Conservation (phyloP, 2,329 filamentous ascomycete genomes). For the Tricladium varicosporioides region DNA sequence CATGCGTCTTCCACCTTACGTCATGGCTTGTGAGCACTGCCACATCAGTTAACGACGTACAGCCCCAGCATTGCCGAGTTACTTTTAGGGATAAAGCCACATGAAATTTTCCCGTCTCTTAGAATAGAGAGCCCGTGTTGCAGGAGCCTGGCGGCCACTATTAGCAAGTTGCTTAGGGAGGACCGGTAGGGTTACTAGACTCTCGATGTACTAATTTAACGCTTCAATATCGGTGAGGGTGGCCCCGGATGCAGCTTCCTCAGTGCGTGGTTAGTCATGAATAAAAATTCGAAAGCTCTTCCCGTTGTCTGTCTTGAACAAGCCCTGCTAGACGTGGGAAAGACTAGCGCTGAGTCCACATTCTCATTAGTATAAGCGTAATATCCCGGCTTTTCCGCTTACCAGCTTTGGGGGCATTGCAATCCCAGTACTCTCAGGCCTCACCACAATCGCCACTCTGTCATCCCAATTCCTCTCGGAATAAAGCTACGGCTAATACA, state of each 20-base stretch:
- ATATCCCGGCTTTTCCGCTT: neutral
- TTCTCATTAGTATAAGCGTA: neutral
- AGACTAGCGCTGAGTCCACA: neutral
- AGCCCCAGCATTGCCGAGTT: neutral
- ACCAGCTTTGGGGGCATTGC: neutral
- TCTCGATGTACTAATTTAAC: neutral
- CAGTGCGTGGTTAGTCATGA: neutral
- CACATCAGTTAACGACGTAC: neutral
- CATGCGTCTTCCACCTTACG: neutral
- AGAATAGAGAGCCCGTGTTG: neutral
- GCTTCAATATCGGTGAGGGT: neutral
- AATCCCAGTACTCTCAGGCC: neutral
- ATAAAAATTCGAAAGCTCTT: neutral
- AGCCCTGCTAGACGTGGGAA: neutral
- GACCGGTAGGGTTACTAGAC: neutral
- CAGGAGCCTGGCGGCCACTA: no score
- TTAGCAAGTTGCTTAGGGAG: neutral
- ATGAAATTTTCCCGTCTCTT: neutral
- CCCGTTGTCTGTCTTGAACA: neutral
- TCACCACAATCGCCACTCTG: neutral
- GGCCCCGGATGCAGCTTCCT: neutral
- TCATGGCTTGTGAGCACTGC: neutral
- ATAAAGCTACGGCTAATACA: neutral
- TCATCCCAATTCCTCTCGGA: neutral
- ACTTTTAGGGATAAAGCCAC: neutral